These are phyloP conservation scores for Hypoxylon sp. DNA, from an alignment of 2,329 filamentous ascomycete genomes.

Conservation along the genomic window DNA sequence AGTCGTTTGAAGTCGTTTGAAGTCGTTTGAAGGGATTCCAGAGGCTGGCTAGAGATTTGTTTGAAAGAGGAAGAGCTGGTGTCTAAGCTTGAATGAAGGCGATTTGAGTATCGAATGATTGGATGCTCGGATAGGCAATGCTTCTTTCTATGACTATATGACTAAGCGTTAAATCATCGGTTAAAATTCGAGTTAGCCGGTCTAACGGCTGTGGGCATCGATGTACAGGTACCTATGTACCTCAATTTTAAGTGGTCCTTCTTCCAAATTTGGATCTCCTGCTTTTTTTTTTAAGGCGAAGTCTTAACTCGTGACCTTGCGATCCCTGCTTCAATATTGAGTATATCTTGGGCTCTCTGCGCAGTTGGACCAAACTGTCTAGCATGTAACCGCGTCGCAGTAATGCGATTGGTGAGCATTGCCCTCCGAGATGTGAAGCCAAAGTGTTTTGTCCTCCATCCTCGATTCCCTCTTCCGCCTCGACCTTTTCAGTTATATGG, in stretches of 20 bases:
- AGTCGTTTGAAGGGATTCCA: constrained; percentile 36
- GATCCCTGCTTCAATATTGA: constrained; percentile 10
- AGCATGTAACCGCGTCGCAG: constrained; percentile 51
- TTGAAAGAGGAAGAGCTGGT: constrained; percentile 42
- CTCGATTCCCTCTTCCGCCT: constrained; percentile 28
- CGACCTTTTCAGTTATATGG: constrained; percentile 29
- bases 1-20: constrained; percentile 44
- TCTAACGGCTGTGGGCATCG: background rate
- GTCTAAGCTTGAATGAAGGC: constrained; percentile 46
- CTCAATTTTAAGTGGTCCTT: constrained; percentile 3
- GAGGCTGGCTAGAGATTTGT: constrained; percentile 30
- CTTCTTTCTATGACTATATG: constrained; percentile 17
- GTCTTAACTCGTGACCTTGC: background rate
- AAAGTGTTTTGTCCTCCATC: constrained; percentile 44
- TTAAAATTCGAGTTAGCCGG: constrained; percentile 25
- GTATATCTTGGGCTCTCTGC: background rate
- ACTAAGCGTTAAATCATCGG: constrained; percentile 51
- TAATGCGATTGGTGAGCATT: constrained; percentile 55
- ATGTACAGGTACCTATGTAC: constrained; percentile 1
- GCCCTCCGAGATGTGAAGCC: constrained; percentile 54
- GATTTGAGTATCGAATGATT: constrained; percentile 42
- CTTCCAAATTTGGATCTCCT: constrained; percentile 8
- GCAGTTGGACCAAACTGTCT: constrained; percentile 22
- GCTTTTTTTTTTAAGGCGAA: background rate
- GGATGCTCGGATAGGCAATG: constrained; percentile 29